These are phyloP conservation scores for Talaromyces trachyspermus DNA, from an alignment of 495 filamentous ascomycete genomes.

Conservation along the genomic window DNA sequence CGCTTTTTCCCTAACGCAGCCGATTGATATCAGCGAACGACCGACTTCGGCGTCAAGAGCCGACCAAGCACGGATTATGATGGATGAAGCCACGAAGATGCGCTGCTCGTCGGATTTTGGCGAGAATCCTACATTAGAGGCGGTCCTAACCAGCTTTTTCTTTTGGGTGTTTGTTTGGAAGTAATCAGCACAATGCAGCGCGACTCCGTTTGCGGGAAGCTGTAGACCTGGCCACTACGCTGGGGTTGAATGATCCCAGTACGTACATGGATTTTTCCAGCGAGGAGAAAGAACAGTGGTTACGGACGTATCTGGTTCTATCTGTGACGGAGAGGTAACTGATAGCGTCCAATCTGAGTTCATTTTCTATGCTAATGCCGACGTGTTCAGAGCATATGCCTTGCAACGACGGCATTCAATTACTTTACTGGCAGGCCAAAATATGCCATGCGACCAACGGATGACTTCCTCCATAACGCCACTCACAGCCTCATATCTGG, in stretches of 20 bases:
- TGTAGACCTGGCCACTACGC: slow-evolving; percentile 46
- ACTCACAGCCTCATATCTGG: slow-evolving; percentile 33
- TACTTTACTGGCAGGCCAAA: slow-evolving; percentile 32
- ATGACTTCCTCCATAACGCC: slow-evolving; percentile 33
- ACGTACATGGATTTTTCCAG: slow-evolving; percentile 38
- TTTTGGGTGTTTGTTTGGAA: slow-evolving; percentile 68
- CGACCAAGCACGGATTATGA: slow-evolving; percentile 50
- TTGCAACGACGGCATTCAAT: slow-evolving; percentile 49
- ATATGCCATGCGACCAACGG: slow-evolving; percentile 30
- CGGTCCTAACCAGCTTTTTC: slow-evolving; percentile 71
- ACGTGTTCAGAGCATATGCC: slow-evolving; percentile 56
- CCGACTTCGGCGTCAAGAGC: slow-evolving; percentile 37
- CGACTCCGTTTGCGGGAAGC: slow-evolving; percentile 57
- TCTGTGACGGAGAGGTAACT: slow-evolving; percentile 51
- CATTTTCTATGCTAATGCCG: slow-evolving; percentile 4
- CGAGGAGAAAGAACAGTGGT: slow-evolving; percentile 36
- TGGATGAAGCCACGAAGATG: slow-evolving; percentile 71
- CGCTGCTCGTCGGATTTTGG: slow-evolving; percentile 70
- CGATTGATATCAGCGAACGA: slow-evolving; percentile 49
- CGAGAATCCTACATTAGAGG: slow-evolving; percentile 61
- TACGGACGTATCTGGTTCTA: slow-evolving; percentile 48
- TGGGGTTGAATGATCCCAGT: slow-evolving; percentile 51
- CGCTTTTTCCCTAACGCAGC: slow-evolving; percentile 80
- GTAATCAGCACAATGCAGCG: slow-evolving; percentile 49
- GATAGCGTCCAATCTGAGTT: neutral